phyloP scores from a whole-genome alignment of 2,329 filamentous ascomycete species.

The Apiospora kogelbergensis region DNA sequence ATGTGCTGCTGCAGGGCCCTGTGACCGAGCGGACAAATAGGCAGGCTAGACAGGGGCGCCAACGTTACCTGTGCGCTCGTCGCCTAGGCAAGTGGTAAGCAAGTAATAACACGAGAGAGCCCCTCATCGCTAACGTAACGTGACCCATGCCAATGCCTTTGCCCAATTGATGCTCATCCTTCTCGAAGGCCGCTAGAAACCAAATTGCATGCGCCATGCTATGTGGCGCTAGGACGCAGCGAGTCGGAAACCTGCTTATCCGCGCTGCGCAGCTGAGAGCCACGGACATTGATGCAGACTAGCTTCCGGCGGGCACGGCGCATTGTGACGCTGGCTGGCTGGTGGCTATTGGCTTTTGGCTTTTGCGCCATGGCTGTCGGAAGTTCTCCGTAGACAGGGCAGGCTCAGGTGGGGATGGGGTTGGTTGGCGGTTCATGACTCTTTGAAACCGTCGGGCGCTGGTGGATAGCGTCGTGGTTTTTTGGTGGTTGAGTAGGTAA shows the following conservation, averaged over 20 bases:
- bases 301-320: not conserved
- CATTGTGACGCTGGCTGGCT: not conserved
- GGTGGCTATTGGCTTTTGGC: not conserved
- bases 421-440: not conserved
- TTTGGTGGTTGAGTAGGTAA: slow-evolving; percentile 11
- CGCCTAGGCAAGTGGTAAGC: not conserved
- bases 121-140: not conserved
- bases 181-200: not conserved
- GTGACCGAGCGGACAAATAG: not conserved
- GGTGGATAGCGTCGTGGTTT: not conserved
- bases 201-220: not conserved
- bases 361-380: not conserved
- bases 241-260: not conserved
- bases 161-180: not conserved
- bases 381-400: too few relatives aligned
- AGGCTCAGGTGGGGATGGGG: not conserved
- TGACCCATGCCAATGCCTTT: not conserved
- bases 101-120: not conserved
- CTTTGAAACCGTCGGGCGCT: not conserved
- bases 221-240: not conserved
- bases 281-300: not conserved
- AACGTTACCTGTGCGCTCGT: not conserved
- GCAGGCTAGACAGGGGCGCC: not conserved
- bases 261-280: not conserved
- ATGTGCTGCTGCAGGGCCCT: not conserved